Conservation (phyloP, 2,329 filamentous ascomycete genomes). For the Fusarium pseudocircinatum region DNA sequence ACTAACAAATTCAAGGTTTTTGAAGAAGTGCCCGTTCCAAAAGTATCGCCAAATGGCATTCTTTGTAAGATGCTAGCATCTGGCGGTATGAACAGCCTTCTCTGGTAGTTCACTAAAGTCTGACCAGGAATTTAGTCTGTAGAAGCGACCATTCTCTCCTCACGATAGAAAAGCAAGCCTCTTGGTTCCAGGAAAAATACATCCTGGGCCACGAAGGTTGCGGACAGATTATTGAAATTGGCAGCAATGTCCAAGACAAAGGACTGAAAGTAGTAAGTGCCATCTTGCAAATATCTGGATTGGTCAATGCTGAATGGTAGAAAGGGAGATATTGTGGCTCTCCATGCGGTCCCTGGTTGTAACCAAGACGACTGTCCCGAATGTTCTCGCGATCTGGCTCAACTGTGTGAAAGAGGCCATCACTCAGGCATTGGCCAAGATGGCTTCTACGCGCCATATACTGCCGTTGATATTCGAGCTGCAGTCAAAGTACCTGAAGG, state of each 20-base stretch:
- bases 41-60: not conserved
- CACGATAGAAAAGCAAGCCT: slow-evolving; percentile 31
- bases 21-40: slow-evolving; percentile 7
- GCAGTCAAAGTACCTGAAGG: slow-evolving; percentile 27
- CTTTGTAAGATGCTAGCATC: slow-evolving; percentile 25
- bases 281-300: rapidly evolving
- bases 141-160: slow-evolving; percentile 27
- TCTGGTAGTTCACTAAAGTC: not conserved
- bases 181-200: slow-evolving; percentile 34
- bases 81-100: not conserved
- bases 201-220: slow-evolving; percentile 35
- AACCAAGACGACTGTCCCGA: slow-evolving; percentile 40
- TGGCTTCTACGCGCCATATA: slow-evolving; percentile 54
- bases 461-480: slow-evolving; percentile 41
- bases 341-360: slow-evolving; percentile 36
- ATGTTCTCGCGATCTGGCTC: slow-evolving; percentile 51
- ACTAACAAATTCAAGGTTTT: not conserved
- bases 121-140: slow-evolving; percentile 2
- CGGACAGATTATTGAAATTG: slow-evolving; percentile 23
- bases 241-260: not conserved
- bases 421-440: slow-evolving; percentile 57
- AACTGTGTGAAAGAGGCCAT: slow-evolving; percentile 49
- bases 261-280: slow-evolving; percentile 18
- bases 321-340: slow-evolving; percentile 35
- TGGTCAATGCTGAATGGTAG: rapidly evolving